Conservation (phyloP, 495 filamentous ascomycete genomes). For the Aspergillus asperescens region DNA sequence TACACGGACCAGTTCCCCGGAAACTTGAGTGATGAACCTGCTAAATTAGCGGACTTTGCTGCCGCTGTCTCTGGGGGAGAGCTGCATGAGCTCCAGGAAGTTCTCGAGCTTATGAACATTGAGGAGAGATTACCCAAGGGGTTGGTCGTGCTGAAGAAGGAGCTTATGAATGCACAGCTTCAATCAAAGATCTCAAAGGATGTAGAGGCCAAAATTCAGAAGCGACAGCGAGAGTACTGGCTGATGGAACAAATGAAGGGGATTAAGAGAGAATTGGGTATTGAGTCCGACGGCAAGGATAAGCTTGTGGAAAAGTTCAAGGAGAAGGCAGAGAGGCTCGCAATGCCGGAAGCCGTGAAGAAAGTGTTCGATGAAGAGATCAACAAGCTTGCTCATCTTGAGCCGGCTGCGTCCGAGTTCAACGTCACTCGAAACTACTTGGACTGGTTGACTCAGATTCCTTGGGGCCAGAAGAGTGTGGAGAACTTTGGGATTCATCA, state of each 20-base stretch:
- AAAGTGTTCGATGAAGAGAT: conserved; percentile 98
- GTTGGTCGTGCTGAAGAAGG: conserved; percentile 88
- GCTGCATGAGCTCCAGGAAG: conserved; percentile 85
- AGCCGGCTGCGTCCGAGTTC: conserved; percentile 93
- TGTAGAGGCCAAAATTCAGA: conserved; percentile 95
- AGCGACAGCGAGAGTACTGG: conserved; percentile 97
- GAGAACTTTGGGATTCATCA: conserved; percentile 95
- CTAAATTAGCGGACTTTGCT: conserved; percentile 93
- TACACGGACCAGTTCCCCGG: conserved; percentile 91
- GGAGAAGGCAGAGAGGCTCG: conserved; percentile 87
- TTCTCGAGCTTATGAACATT: conserved; percentile 81
- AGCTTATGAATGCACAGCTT: conserved; percentile 94
- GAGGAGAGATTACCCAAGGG: conserved; percentile 88
- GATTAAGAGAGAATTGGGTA: conserved; percentile 90
- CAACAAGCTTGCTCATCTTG: conserved; percentile 91
- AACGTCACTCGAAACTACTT: conserved; percentile 99
- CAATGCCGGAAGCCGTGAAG: conserved; percentile 93
- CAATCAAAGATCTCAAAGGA: conserved; percentile 98
- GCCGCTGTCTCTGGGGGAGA: conserved; percentile 91
- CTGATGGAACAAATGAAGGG: conserved; percentile 99
- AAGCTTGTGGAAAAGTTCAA: conserved; percentile 96
- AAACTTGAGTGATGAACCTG: conserved; percentile 91
- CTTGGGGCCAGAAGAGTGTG: conserved; percentile 91
- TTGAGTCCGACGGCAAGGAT: conserved; percentile 96
- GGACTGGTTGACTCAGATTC: conserved; percentile 97